Evolutionary conservation across 352 stramenopile species (phyloP), one percentile per base, ranked within the genome.

Genomic region (Saprolegnia diclina): DNA sequence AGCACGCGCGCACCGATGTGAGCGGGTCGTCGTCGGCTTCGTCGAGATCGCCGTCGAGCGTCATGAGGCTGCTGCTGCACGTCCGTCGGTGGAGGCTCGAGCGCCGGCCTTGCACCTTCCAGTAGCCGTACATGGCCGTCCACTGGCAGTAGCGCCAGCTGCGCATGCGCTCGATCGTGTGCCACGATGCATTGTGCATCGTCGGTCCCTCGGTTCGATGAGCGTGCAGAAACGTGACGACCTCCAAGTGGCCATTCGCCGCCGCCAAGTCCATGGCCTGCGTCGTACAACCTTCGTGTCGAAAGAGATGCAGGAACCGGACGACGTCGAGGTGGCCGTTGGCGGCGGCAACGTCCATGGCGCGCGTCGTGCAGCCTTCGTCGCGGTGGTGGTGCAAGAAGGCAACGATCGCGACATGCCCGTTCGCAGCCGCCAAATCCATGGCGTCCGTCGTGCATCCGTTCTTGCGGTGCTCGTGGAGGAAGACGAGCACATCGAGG

Each of bases 301-400:
- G 18, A 5, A 14, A 14, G 22, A 16, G 9, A 22, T 62, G 54
- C 10, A 62, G 29, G 24, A 62, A 62, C 13, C 9, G 10, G 18
- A 62, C 54, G 24, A 62, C 2, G 16, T 62, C 54, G 22, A 62
- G 21, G 54, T 35, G 54, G 18, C 54, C 54, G 35, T 22, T 2
- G 11, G 21, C 16, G 9, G 54, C 54, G 16, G 54, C 54, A 16
- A 40, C 24, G 53, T 61, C 53, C 53, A 61, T 61, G 5, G 53
- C 53, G 19, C 53, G 53, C 7, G 53, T 37, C 18, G 53, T 61
- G 53, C 53, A 61, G 24, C 53, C 53, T 62, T 62, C 54, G 9
- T 11, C 4, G 26, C 54, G 54, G 7, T 62, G 26, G 3, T 18
- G 10, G 35, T 62, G 54, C 54, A 62, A 38, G 32, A 62, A 62